These are phyloP conservation scores for Yueomyces sp. DNA, from an alignment of 805 yeast genomes.

Conservation along the genomic window DNA sequence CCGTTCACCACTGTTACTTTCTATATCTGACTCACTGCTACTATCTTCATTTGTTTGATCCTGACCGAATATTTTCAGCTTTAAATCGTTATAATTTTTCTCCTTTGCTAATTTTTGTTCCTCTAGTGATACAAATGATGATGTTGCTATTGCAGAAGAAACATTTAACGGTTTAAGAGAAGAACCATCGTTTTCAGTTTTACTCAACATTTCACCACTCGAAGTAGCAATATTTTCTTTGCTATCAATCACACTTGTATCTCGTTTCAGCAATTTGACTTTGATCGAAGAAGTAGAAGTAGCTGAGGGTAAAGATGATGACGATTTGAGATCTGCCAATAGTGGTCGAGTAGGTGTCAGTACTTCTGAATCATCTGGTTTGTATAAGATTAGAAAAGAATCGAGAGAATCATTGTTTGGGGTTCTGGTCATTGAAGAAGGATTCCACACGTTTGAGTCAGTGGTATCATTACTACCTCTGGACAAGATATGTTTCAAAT, in stretches of 20 bases:
- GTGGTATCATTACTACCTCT: slow-evolving; percentile 30
- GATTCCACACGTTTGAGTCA: background rate
- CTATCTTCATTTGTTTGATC: background rate
- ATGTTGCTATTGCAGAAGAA: background rate
- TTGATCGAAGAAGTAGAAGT: slow-evolving; percentile 1
- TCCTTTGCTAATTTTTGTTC: slow-evolving; percentile 24
- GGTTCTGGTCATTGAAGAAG: background rate
- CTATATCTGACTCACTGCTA: background rate
- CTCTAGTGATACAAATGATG: slow-evolving; percentile 1
- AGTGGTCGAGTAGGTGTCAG: background rate
- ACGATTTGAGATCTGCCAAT: background rate
- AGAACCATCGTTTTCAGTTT: background rate
- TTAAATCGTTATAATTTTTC: slow-evolving; percentile 28
- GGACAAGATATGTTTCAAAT: slow-evolving; percentile 41
- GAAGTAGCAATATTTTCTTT: background rate
- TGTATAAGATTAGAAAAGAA: background rate
- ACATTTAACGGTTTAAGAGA: background rate
- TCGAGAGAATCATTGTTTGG: too few relatives aligned
- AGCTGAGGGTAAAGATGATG: background rate
- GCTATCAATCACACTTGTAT: background rate
- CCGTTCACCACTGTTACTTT: too few relatives aligned
- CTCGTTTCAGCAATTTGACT: slow-evolving; percentile 3
- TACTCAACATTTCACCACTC: background rate
- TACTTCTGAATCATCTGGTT: background rate
- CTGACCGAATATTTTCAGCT: slow-evolving; percentile 27